These are phyloP conservation scores for Carpinus viminea DNA, from an alignment of 306 rosid species.

Conservation along the genomic window DNA sequence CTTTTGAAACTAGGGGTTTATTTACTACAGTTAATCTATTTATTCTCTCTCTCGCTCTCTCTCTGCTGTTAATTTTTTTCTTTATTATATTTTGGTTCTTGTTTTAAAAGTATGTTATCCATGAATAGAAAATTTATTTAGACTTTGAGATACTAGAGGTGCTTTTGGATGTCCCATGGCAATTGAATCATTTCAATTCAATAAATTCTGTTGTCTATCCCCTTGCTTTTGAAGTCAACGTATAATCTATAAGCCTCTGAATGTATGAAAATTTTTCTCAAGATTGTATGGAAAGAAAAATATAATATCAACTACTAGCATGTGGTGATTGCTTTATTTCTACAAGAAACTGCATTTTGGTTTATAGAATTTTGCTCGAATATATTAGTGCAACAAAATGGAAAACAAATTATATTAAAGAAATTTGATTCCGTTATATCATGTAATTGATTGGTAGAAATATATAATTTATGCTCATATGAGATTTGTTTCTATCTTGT, in stretches of 20 bases:
- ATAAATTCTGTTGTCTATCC: too few species aligned
- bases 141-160: not conserved
- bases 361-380: not conserved
- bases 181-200: not conserved
- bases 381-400: not conserved
- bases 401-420: not conserved
- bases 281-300: too few species aligned
- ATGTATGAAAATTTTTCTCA: too few species aligned
- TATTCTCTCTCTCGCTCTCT: not conserved
- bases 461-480: conserved; percentile 1
- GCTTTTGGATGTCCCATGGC: not conserved
- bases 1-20: not conserved
- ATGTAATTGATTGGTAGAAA: conserved; percentile 6
- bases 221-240: too few species aligned
- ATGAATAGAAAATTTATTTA: not conserved
- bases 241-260: too few species aligned
- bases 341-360: not conserved
- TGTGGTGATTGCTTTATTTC: too few species aligned
- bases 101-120: not conserved
- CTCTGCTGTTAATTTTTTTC: not conserved
- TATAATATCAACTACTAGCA: too few species aligned
- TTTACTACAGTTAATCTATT: not conserved
- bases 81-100: not conserved
- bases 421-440: not conserved
- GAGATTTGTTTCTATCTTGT: conserved; percentile 16